Evolutionary conservation across 352 stramenopile species (phyloP).

Genomic region (Globisporangium yorkense): DNA sequence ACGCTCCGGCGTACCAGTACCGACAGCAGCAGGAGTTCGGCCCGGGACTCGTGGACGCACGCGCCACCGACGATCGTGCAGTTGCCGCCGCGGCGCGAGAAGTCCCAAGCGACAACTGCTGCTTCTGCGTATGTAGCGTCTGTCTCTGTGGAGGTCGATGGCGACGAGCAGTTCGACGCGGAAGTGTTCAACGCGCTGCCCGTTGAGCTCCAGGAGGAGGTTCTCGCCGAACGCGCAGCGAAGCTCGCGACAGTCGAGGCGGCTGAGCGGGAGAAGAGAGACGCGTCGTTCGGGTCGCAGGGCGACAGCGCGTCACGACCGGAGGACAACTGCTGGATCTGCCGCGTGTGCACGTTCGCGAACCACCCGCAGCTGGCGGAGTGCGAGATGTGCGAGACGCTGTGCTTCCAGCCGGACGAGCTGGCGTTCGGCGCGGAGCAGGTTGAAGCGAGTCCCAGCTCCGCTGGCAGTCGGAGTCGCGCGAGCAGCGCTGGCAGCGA

Average conservation of each 20-base stretch:
- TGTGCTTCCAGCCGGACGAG: slow-evolving; percentile 21
- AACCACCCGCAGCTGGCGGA: slow-evolving; percentile 65
- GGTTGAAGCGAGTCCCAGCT: not conserved
- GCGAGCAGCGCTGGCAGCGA: slow-evolving; percentile 10
- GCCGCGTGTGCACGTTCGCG: slow-evolving; percentile 71
- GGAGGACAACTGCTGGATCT: slow-evolving; percentile 34
- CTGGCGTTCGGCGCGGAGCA: slow-evolving; percentile 12
- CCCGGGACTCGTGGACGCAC: slow-evolving; percentile 5
- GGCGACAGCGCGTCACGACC: not conserved
- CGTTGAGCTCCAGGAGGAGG: slow-evolving; percentile 13
- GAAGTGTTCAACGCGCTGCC: slow-evolving; percentile 14
- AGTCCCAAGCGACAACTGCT: too few relatives aligned
- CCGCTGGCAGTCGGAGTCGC: not conserved
- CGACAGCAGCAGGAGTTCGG: not conserved
- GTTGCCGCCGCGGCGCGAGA: slow-evolving; percentile 2
- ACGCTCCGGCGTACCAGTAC: not conserved
- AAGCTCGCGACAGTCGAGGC: not conserved
- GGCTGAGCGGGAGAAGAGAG: not conserved
- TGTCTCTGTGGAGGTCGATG: not conserved
- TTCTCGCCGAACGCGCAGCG: slow-evolving; percentile 7
- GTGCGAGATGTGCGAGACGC: slow-evolving; percentile 70
- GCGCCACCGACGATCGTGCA: slow-evolving; percentile 10
- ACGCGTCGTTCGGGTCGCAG: slow-evolving; percentile 3
- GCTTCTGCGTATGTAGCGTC: not conserved
- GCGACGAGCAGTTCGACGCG: slow-evolving; percentile 9